phyloP scores from a whole-genome alignment of 2,329 filamentous ascomycete species.

The Thielaviopsis ethacetica region DNA sequence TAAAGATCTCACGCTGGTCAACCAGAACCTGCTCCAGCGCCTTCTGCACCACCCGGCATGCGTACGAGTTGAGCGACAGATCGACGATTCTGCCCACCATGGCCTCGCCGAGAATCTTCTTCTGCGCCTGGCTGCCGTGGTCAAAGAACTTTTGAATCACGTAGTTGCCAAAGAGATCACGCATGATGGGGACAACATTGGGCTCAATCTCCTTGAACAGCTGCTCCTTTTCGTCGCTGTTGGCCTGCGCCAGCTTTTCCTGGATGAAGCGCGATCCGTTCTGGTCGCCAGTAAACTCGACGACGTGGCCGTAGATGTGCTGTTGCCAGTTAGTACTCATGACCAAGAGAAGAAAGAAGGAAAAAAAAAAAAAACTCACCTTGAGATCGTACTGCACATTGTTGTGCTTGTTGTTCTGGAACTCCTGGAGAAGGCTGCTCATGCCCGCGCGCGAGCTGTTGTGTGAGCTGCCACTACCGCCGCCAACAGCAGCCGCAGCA shows the following conservation, averaged over 20 bases:
- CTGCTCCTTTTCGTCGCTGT: conserved; percentile 87
- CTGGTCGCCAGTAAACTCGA: conserved; percentile 92
- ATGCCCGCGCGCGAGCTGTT: conserved; percentile 21
- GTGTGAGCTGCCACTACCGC: not conserved
- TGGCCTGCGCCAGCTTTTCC: conserved; percentile 76
- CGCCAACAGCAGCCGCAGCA: not conserved
- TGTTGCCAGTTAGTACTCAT: conserved; percentile 16
- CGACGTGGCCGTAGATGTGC: conserved; percentile 75
- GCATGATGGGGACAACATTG: conserved; percentile 80
- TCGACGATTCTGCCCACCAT: conserved; percentile 76
- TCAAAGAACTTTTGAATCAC: conserved; percentile 97
- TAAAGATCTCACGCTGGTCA: conserved; percentile 76
- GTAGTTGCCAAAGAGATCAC: conserved; percentile 94
- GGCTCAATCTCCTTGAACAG: conserved; percentile 76
- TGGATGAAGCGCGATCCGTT: conserved; percentile 94
- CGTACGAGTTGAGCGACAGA: conserved; percentile 78
- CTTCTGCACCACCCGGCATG: conserved; percentile 91
- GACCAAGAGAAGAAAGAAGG: not conserved
- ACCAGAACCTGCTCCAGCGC: conserved; percentile 78
- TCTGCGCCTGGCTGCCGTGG: conserved; percentile 85
- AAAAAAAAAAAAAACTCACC: conserved; percentile 22
- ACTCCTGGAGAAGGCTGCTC: conserved; percentile 64
- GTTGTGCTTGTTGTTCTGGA: conserved; percentile 55
- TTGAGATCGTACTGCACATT: conserved; percentile 66
- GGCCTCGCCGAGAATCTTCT: conserved; percentile 66